Evolutionary conservation across 345 rosid genomes (phyloP).

Genomic region (Salix dunnii): DNA sequence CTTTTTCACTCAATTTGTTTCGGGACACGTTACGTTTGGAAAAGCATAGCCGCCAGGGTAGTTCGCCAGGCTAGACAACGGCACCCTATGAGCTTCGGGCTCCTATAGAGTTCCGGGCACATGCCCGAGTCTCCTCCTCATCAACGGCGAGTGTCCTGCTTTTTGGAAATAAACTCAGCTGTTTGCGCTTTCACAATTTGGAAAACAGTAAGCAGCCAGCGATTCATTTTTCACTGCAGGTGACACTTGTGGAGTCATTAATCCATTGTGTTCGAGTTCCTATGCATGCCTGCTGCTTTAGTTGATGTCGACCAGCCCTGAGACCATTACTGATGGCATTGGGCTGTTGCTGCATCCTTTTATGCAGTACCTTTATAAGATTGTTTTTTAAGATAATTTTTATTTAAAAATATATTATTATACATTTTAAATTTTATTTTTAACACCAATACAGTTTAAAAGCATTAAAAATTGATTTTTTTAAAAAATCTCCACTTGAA

Average conservation of each 20-base stretch:
- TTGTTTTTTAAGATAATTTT: no score
- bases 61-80: not conserved
- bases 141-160: not conserved
- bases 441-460: no score
- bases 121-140: not conserved
- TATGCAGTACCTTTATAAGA: no score
- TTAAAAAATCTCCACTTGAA: no score
- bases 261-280: not conserved
- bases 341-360: no score
- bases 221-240: not conserved
- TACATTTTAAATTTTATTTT: no score
- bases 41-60: not conserved
- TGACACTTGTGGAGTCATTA: not conserved
- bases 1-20: not conserved
- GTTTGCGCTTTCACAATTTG: not conserved
- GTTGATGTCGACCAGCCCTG: not conserved
- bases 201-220: not conserved
- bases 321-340: not conserved
- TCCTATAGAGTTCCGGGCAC: slow-evolving; percentile 3
- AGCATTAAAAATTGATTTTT: no score
- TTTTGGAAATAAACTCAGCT: not conserved
- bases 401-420: no score
- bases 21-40: not conserved
- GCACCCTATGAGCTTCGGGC: slow-evolving; percentile 15
- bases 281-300: no score